Evolutionary conservation across 768 basidiomycete species (phyloP).

Genomic region (Naganishia antarctica): DNA sequence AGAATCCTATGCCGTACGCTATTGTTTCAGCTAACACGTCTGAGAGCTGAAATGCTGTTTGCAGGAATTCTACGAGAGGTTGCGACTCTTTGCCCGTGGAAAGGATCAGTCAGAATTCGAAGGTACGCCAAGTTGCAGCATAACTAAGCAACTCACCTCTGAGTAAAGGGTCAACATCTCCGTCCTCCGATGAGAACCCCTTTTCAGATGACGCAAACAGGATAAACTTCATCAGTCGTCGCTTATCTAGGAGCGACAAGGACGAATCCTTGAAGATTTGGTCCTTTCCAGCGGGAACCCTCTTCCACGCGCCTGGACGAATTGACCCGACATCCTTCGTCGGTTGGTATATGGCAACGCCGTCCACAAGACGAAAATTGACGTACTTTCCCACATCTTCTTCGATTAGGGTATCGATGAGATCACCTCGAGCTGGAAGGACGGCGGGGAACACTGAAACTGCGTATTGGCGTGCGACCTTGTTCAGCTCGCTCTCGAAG

Average conservation of each 20-base stretch:
- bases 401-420: conserved; percentile 70
- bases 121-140: no score
- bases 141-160: conserved; percentile 5
- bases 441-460: conserved; percentile 78
- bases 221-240: conserved; percentile 86
- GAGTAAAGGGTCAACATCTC: conserved; percentile 12
- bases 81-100: conserved; percentile 4
- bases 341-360: conserved; percentile 55
- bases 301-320: conserved; percentile 48
- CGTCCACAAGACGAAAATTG: conserved; percentile 77
- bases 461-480: conserved; percentile 62
- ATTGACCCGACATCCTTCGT: neutral
- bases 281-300: conserved; percentile 84
- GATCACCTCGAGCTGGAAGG: conserved; percentile 70
- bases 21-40: conserved; percentile 60
- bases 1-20: conserved; percentile 73
- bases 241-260: conserved; percentile 74
- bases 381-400: conserved; percentile 87
- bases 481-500: conserved; percentile 50
- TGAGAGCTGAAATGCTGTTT: conserved; percentile 58
- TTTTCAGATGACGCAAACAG: conserved; percentile 45
- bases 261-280: conserved; percentile 81
- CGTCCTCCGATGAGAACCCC: neutral
- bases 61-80: conserved; percentile 1
- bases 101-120: no score